Base-by-base conservation (phyloP, 2,329 filamentous ascomycete species). In the Aspergillus aculeatinus region DNA sequence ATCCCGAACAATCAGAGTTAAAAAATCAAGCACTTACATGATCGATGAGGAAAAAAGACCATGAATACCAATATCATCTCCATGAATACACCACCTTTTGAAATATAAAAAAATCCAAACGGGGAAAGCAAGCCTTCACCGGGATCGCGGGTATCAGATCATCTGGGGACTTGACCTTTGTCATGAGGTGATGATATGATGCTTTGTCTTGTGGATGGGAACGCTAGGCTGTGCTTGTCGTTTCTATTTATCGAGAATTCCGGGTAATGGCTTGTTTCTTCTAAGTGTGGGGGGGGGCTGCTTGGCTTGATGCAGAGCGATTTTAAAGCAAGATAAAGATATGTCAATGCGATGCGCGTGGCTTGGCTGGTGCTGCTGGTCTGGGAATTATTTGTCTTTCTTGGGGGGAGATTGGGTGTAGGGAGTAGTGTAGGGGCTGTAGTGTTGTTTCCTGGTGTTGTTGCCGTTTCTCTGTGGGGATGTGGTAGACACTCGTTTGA, bases 281-380 rank as follows among this genome's bases (percentile, higher is more conserved):
- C n/a, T 19, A 16, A 16, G 33, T 16, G 3, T 16, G 5, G 5
- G 14, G 5, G 5, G 14, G 16, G 39, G 16, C 6, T n/a, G 16
- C 14, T 44, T 7, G 39, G 39, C 6, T 44, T 44, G 6, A 44
- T 19, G 27, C 27, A 29, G 27, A 29, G 27, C 27, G 27, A 29
- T 16, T 16, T 10, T 44, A 3, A 29, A 44, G 39, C 23, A 16
- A 7, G 16, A 3, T n/a, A 3, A 16, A 44, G 39, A 44, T 16
- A 44, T 19, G 14, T 44, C 39, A 19, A 44, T 44, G 39, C 39
- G 39, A 44, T 44, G 39, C 39, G 39, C 47, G 53, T 47, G 42
- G 29, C 53, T 27, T 47, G 53, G 53, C 53, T 55, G 53, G 53
- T 55, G 53, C 53, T 55, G 53, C 53, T 47, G 33, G 53, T 55